Evolutionary conservation across 2,329 filamentous ascomycete species (phyloP).

Genomic region (Conoideocrella luteorostrata): DNA sequence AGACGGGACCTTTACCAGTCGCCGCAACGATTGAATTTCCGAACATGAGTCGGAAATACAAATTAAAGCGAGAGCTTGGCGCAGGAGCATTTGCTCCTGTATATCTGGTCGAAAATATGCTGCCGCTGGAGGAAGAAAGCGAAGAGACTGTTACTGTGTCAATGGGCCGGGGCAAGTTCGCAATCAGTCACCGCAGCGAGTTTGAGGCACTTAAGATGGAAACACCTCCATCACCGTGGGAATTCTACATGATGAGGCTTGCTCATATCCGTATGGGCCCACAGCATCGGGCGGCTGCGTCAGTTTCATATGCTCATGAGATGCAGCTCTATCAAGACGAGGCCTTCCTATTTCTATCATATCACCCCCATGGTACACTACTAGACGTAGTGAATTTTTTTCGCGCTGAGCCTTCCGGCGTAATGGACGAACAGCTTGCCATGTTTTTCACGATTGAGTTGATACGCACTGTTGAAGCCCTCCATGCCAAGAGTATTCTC

Average conservation of each 20-base stretch:
- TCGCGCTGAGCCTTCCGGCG: conserved; percentile 61
- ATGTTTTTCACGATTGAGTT: conserved; percentile 97
- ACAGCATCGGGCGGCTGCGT: conserved; percentile 64
- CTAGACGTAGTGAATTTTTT: conserved; percentile 92
- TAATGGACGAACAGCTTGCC: conserved; percentile 83
- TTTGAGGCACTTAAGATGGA: conserved; percentile 95
- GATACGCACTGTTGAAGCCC: conserved; percentile 78
- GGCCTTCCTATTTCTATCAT: conserved; percentile 82
- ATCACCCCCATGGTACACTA: conserved; percentile 80
- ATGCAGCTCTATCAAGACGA: conserved; percentile 90
- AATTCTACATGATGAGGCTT: conserved; percentile 91
- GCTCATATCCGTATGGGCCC: conserved; percentile 70
- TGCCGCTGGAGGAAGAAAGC: conserved; percentile 38
- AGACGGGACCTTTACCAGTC: conserved; percentile 48
- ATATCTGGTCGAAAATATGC: conserved; percentile 77
- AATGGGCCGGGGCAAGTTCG: conserved; percentile 58
- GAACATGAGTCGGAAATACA: conserved; percentile 61
- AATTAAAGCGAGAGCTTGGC: conserved; percentile 77
- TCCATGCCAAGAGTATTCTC: conserved; percentile 72
- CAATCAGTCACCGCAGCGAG: conserved; percentile 45
- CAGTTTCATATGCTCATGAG: conserved; percentile 77
- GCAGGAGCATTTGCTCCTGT: conserved; percentile 94
- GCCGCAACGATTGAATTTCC: conserved; percentile 64
- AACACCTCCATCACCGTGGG: conserved; percentile 80
- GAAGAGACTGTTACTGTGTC: conserved; percentile 38